Base-by-base conservation (phyloP, 441 rosid species). In the Jatropha podagrica region DNA sequence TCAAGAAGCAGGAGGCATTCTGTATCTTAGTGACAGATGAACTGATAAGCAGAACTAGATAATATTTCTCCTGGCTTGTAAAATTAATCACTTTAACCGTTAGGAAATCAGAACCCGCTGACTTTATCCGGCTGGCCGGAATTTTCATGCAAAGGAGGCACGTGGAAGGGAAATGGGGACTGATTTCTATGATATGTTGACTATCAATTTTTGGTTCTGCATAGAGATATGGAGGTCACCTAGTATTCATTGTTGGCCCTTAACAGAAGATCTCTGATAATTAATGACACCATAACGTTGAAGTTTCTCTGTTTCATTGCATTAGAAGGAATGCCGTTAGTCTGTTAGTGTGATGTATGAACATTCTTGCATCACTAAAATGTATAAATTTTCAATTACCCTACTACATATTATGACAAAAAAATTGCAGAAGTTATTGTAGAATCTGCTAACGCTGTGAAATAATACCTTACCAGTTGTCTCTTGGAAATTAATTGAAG, bases 1-100 rank as follows among this genome's bases (percentile, higher is more conserved):
- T 79, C 91, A 3, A 83, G 93, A 77, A 85, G 86, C 84, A 85
- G 96, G 83, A 91, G 97, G 78, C 94, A 91, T 66, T 94, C 97
- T 0, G 79, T 92, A 65, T 91, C 98, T 0, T 92, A 84, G 83
- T 60, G 61, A 65, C 12, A 18, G 63, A 20, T 26, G 52, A 20
- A 48, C 15, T 32, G 32, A n/a, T 9, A 27, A 15, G 37, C 68
- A 48, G 65, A 68, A 64, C 6, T 41, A 46, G 42, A 27, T 66
- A 56, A 48, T 67, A 63, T 23, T 51, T 67, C 59, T 70, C 59
- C 68, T 74, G 77, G 86, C 76, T 63, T 84, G 83, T 83, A 81
- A 82, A 78, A 77, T 78, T 69, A 77, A 44, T 74, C 46, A 37
- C 76, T 13, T 59, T 81, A 78, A 81, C 81, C 60, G 0, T 68